Conservation (phyloP, 1,139 yeast genomes). For the Kurtzmaniella quercitrusa region DNA sequence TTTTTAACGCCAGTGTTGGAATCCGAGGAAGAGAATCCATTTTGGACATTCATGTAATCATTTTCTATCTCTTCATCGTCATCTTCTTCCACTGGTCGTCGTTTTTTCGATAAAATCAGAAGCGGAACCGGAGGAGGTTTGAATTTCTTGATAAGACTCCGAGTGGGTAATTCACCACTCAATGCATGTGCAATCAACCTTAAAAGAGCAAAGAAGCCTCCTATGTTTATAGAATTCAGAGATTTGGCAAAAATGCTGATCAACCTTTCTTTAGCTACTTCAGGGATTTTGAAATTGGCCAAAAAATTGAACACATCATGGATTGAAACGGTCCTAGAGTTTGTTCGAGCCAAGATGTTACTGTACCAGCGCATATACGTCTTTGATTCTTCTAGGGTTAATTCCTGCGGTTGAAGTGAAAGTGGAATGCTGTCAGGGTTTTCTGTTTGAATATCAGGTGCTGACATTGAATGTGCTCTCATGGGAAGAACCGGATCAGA, state of each 20-base stretch:
- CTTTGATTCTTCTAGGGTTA: slow-evolving; percentile 60
- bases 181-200: slow-evolving; percentile 59
- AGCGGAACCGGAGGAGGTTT: slow-evolving; percentile 68
- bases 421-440: slow-evolving; percentile 44
- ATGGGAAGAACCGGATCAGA: slow-evolving; percentile 4
- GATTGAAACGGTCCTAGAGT: slow-evolving; percentile 52
- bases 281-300: slow-evolving; percentile 53
- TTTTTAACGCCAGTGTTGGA: slow-evolving; percentile 9
- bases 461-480: slow-evolving; percentile 5
- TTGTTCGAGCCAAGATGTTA: slow-evolving; percentile 57
- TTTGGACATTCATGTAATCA: neutral
- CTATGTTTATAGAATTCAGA: slow-evolving; percentile 53
- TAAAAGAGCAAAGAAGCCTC: slow-evolving; percentile 71
- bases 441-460: slow-evolving; percentile 2
- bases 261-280: slow-evolving; percentile 39
- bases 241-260: slow-evolving; percentile 48
- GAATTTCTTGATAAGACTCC: slow-evolving; percentile 45
- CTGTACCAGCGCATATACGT: slow-evolving; percentile 79
- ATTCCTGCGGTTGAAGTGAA: slow-evolving; percentile 56
- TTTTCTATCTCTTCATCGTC: slow-evolving; percentile 23
- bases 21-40: neutral
- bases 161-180: slow-evolving; percentile 43
- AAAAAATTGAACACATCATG: slow-evolving; percentile 62
- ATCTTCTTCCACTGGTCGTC: slow-evolving; percentile 39
- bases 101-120: slow-evolving; percentile 57